Evolutionary conservation across 2,329 filamentous ascomycete species (phyloP), one percentile per base, ranked within the genome.

Genomic region (Sarocladium brachiariae): DNA sequence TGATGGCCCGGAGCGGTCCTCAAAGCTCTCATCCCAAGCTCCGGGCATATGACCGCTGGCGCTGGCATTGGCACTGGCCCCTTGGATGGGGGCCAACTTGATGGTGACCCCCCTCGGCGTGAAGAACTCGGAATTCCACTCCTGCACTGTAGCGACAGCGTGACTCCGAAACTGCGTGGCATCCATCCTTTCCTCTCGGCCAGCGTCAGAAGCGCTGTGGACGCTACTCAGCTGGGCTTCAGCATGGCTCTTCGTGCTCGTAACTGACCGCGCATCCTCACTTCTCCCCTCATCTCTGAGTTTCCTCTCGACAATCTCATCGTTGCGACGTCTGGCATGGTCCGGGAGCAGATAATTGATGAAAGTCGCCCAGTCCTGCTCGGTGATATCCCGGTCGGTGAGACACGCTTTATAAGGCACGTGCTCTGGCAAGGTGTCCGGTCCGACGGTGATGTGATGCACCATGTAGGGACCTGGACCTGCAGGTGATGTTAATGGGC

Each of bases 91-190:
- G 18, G 61, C 53, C 3, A 73, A 57, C 1, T 58, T 62, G 35
- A 82, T 67, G 2, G 57, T 62, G 9, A 81, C 63, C 13, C 73
- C 73, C 10, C 78, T 66, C 2, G 74, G 76, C 1, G 57, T 63
- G 52, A 82, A 83, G 61, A 82, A 81, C 3, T 72, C 70, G 2
- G 70, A 67, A 55, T 83, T 82, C 78, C 79, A 83, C 56, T 80
- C 74, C 41, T 65, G 65, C 0, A 72, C 74, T 1, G 63, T 62
- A 16, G 74, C 68, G 5, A 69, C 56, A 21, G 66, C 61, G 45
- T 61, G 59, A 1, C 55, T 55, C 31, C 59, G 58, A 11, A 59
- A 57, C 18, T 58, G 56, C 4, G 56, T 51, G 25, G 39, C 34
- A 21, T 50, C n/a, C 35, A 47, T 51, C 21, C 43, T 47, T n/a